These are phyloP conservation scores for Mycena capillaripes DNA, from an alignment of 768 basidiomycete genomes.

Conservation along the genomic window DNA sequence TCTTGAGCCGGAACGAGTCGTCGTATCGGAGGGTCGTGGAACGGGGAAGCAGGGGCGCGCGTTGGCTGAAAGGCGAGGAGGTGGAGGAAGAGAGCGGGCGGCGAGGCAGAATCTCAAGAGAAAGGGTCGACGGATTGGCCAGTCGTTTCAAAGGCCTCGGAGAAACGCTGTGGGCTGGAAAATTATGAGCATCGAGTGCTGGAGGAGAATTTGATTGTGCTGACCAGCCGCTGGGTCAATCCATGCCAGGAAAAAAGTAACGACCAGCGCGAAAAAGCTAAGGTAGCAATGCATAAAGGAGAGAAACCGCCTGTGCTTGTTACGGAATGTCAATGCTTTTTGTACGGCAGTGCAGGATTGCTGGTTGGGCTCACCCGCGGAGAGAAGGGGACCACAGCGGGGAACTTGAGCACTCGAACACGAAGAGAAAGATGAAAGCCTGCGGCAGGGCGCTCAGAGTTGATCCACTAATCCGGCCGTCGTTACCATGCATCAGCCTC, in stretches of 20 bases:
- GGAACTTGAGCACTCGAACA: background rate
- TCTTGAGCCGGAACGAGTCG: conserved; percentile 78
- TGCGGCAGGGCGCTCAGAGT: no score
- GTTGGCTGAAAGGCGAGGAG: conserved; percentile 47
- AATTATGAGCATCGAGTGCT: background rate
- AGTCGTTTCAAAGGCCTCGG: conserved; percentile 64
- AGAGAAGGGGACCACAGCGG: conserved; percentile 7
- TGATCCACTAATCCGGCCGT: no score
- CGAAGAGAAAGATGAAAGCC: background rate
- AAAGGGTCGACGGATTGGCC: conserved; percentile 62
- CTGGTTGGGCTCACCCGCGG: conserved; percentile 2
- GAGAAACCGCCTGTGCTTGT: conserved; percentile 32
- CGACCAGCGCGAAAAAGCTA: conserved; percentile 60
- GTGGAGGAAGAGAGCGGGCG: conserved; percentile 39
- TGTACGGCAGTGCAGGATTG: no score
- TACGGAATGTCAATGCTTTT: background rate
- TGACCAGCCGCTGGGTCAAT: conserved; percentile 48
- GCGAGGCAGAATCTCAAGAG: conserved; percentile 72
- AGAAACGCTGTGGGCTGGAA: conserved; percentile 61
- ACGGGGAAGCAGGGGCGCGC: conserved; percentile 46
- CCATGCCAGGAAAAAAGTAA: conserved; percentile 54
- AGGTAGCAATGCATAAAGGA: conserved; percentile 52
- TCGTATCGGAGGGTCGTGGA: conserved; percentile 71
- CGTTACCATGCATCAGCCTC: no score
- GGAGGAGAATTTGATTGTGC: conserved; percentile 9